Evolutionary conservation across 108 stramenopile genomes (phyloP).

Genomic region (Nitzschia sp.): DNA sequence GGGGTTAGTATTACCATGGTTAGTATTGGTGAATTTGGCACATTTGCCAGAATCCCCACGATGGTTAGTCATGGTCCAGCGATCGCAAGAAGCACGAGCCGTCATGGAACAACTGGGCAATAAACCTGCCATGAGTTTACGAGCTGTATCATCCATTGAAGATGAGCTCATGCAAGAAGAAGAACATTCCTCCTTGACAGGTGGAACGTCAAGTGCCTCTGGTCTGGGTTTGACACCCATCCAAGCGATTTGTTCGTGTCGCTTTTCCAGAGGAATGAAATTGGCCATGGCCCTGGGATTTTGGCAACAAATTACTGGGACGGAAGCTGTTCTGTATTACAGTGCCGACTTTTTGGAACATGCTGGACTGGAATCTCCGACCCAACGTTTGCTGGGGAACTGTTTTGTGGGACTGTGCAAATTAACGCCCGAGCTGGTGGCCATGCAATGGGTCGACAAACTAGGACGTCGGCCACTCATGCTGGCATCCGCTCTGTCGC

Average conservation of each 20-base stretch:
- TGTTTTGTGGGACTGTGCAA: slow-evolving; percentile 33
- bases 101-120: slow-evolving; percentile 12
- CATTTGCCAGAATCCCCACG: slow-evolving; percentile 31
- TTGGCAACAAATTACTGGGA: slow-evolving; percentile 55
- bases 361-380: slow-evolving; percentile 39
- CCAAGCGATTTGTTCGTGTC: neutral
- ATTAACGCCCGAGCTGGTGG: slow-evolving; percentile 27
- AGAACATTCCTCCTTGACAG: neutral
- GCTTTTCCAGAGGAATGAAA: neutral
- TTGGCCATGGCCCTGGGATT: slow-evolving; percentile 45
- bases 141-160: slow-evolving; percentile 13
- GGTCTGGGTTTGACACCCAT: neutral
- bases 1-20: slow-evolving; percentile 19
- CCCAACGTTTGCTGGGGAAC: slow-evolving; percentile 31
- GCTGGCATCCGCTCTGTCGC: slow-evolving; percentile 17
- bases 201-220: neutral
- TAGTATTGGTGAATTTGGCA: slow-evolving; percentile 18
- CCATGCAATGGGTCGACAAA: slow-evolving; percentile 23
- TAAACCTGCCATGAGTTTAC: neutral
- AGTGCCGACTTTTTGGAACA: slow-evolving; percentile 43
- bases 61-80: slow-evolving; percentile 25
- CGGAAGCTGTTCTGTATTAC: slow-evolving; percentile 59
- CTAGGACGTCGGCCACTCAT: slow-evolving; percentile 28
- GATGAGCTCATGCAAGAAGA: slow-evolving; percentile 13
- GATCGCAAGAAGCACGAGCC: slow-evolving; percentile 3